Evolutionary conservation across 1,284 basidiomycete species (phyloP).

Genomic region (Prillingera fragicola): DNA sequence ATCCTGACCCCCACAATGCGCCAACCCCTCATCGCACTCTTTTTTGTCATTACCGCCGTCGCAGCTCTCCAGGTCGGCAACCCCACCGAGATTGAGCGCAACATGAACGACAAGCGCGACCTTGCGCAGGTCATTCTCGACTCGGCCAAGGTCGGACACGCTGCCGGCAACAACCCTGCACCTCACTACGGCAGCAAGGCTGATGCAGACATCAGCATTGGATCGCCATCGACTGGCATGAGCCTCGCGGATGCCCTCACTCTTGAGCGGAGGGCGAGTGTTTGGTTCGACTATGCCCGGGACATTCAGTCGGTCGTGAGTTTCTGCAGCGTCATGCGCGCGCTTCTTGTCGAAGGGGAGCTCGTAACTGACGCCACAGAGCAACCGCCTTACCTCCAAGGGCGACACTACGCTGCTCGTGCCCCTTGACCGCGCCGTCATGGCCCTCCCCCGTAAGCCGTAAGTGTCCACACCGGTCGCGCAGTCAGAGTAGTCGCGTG

Average conservation of each 20-base stretch:
- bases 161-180: no score
- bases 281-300: constrained; percentile 45
- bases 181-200: no score
- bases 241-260: constrained; percentile 40
- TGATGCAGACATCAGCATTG: no score
- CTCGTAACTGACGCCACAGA: constrained; percentile 10
- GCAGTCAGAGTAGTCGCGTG: not conserved
- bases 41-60: no score
- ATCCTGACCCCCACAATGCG: no score
- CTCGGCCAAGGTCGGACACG: no score
- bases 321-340: constrained; percentile 2
- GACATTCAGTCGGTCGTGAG: constrained; percentile 36
- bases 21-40: no score
- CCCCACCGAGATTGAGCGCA: no score
- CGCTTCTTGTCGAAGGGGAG: no score
- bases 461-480: constrained; percentile 25
- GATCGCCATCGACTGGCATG: not conserved
- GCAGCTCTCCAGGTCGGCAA: no score
- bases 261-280: constrained; percentile 31
- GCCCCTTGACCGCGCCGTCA: constrained; percentile 41
- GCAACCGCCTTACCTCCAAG: constrained; percentile 15
- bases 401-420: constrained; percentile 41
- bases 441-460: constrained; percentile 40
- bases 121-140: no score
- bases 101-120: no score